phyloP scores from a whole-genome alignment of 371 early-diverging fungal genomes.

The Zychaea mexicana region DNA sequence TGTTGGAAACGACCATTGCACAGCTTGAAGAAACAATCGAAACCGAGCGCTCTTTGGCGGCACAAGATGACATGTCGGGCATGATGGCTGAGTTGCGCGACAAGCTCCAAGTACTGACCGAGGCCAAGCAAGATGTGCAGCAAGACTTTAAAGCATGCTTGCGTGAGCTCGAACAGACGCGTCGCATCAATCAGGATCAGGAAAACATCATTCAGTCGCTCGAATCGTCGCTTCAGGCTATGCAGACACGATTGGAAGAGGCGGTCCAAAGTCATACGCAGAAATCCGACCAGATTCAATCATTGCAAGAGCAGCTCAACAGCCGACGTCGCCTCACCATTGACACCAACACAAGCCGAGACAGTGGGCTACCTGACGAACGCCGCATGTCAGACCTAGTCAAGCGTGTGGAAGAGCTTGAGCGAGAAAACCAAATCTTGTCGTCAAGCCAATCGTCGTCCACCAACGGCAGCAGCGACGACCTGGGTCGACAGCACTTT shows the following conservation, averaged over 20 bases:
- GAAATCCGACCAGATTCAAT: conserved; percentile 15
- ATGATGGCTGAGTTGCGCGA: conserved; percentile 29
- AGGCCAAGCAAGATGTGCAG: conserved; percentile 7
- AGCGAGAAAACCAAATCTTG: conserved; percentile 19
- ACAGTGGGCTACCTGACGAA: conserved; percentile 20
- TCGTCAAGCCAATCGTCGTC: conserved; percentile 8
- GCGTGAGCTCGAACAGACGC: conserved; percentile 9
- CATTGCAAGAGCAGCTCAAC: conserved; percentile 16
- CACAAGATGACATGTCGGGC: conserved; percentile 25
- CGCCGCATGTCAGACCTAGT: conserved; percentile 11
- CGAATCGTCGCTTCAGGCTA: conserved; percentile 13
- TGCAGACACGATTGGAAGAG: conserved; percentile 19
- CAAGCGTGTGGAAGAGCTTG: conserved; percentile 16
- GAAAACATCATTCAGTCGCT: conserved; percentile 16
- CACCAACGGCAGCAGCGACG: neutral
- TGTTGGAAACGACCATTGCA: conserved; percentile 25
- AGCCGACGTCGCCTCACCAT: conserved; percentile 14
- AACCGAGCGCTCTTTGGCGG: conserved; percentile 22
- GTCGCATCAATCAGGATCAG: conserved; percentile 12
- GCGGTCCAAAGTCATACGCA: conserved; percentile 18
- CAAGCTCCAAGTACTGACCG: conserved; percentile 15
- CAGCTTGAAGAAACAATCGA: conserved; percentile 30
- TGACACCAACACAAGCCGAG: conserved; percentile 11
- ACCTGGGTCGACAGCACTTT: neutral
- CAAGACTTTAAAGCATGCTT: conserved; percentile 4